These are phyloP conservation scores for Colletotrichum noveboracense DNA, from an alignment of 2,329 filamentous ascomycete genomes.

Conservation along the genomic window DNA sequence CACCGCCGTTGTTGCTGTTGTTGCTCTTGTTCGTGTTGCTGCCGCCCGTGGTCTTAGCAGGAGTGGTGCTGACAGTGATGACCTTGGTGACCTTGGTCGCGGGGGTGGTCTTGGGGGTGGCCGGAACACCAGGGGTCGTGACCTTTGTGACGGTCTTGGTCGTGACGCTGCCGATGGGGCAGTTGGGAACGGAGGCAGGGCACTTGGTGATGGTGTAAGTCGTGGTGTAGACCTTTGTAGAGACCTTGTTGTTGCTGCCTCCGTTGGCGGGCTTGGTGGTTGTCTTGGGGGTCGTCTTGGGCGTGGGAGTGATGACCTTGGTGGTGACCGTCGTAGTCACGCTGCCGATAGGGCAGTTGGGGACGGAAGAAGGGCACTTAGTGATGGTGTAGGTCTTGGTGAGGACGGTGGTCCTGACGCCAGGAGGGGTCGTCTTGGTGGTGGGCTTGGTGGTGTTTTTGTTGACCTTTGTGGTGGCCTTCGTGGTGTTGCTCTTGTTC, in stretches of 20 bases:
- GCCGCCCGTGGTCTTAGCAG: background rate
- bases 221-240: constrained; percentile 42
- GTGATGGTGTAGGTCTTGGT: constrained; percentile 58
- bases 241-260: background rate
- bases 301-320: background rate
- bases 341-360: constrained; percentile 39
- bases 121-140: background rate
- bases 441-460: background rate
- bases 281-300: background rate
- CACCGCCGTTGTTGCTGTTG: constrained; percentile 30
- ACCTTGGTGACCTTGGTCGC: background rate
- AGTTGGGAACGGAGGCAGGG: constrained; percentile 45
- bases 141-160: constrained; percentile 40
- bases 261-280: background rate
- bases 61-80: background rate
- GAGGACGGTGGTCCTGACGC: constrained; percentile 37
- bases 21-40: constrained; percentile 24
- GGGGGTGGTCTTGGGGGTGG: background rate
- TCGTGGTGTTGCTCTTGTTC: background rate
- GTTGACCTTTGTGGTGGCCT: background rate
- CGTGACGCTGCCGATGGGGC: constrained; percentile 39
- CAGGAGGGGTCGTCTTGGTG: background rate
- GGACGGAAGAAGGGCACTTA: constrained; percentile 53
- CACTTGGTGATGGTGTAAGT: constrained; percentile 63
- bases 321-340: constrained; percentile 46